A percentile compares a stretch with the other conserved stretches of the same genome.
Evolutionary conservation across 1,284 basidiomycete species (phyloP).

Genomic region (Wallemia mellicola): DNA sequence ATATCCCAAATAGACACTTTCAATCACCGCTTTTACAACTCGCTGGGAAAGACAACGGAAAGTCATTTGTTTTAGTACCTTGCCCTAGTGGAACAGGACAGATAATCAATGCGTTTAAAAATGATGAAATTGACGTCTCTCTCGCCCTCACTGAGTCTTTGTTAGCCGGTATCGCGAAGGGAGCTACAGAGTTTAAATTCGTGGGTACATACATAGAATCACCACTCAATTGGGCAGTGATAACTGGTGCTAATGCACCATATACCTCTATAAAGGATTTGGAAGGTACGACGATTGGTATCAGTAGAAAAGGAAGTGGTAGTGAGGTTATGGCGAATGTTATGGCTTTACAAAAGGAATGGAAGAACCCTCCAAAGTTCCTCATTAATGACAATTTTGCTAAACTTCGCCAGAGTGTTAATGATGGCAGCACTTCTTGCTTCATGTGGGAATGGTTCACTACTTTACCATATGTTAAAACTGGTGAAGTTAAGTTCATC

Average conservation of each 20-base stretch:
- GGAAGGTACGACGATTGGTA: slow-evolving; percentile 53
- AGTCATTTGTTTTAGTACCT: slow-evolving; percentile 53
- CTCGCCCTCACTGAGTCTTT: slow-evolving; percentile 85
- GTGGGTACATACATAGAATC: slow-evolving; percentile 76
- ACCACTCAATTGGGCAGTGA: slow-evolving; percentile 72
- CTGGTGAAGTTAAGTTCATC: slow-evolving; percentile 24
- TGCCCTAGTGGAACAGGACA: slow-evolving; percentile 81
- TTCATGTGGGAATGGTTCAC: slow-evolving; percentile 20
- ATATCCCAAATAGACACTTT: slow-evolving; percentile 29
- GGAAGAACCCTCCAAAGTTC: slow-evolving; percentile 25
- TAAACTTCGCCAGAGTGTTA: slow-evolving; percentile 67
- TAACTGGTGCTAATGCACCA: slow-evolving; percentile 44
- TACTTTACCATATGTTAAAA: slow-evolving; percentile 2
- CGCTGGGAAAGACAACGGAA: slow-evolving; percentile 28
- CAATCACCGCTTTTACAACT: slow-evolving; percentile 60
- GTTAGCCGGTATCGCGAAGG: slow-evolving; percentile 72
- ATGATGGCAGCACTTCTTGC: slow-evolving; percentile 27
- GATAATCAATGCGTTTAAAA: slow-evolving; percentile 47
- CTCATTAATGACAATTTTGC: slow-evolving; percentile 65
- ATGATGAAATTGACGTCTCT: slow-evolving; percentile 63
- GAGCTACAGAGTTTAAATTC: slow-evolving; percentile 58
- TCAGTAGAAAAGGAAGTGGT: slow-evolving; percentile 43
- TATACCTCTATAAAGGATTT: slow-evolving; percentile 48
- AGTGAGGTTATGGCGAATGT: slow-evolving; percentile 85
- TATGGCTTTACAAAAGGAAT: slow-evolving; percentile 60